Conservation (phyloP, 306 rosid genomes). For the Cucurbita pepo region DNA sequence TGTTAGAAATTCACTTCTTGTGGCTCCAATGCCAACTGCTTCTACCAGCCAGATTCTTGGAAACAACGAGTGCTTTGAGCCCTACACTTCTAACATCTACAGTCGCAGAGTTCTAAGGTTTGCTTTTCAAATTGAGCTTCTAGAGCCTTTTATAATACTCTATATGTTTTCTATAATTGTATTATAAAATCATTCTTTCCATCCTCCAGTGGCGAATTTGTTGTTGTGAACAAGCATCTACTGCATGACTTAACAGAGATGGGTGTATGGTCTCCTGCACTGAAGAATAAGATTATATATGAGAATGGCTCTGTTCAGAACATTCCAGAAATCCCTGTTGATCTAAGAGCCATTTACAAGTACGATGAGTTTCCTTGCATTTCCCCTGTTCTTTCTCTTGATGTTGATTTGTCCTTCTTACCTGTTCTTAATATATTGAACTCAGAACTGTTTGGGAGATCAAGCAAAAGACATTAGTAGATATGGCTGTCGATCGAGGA, state of each 20-base stretch:
- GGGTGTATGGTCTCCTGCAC: conserved; percentile 71
- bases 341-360: conserved; percentile 64
- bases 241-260: conserved; percentile 77
- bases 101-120: conserved; percentile 76
- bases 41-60: conserved; percentile 91
- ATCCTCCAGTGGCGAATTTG: conserved; percentile 67
- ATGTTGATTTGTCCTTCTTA: not conserved
- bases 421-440: conserved; percentile 14
- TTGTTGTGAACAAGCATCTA: conserved; percentile 84
- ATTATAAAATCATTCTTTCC: conserved; percentile 7
- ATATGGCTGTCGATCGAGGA: conserved; percentile 85
- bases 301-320: conserved; percentile 68
- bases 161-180: not conserved
- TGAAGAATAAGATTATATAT: conserved; percentile 58
- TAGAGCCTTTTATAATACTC: not conserved
- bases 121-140: not conserved
- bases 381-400: not conserved
- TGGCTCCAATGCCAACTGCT: conserved; percentile 89
- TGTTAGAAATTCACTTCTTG: conserved; percentile 75
- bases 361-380: conserved; percentile 12
- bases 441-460: conserved; percentile 93
- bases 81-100: conserved; percentile 80
- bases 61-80: conserved; percentile 89
- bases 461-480: conserved; percentile 79
- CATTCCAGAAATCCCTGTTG: conserved; percentile 45